Conservation (phyloP, 2,329 filamentous ascomycete genomes). For the Calonectria pteridis region DNA sequence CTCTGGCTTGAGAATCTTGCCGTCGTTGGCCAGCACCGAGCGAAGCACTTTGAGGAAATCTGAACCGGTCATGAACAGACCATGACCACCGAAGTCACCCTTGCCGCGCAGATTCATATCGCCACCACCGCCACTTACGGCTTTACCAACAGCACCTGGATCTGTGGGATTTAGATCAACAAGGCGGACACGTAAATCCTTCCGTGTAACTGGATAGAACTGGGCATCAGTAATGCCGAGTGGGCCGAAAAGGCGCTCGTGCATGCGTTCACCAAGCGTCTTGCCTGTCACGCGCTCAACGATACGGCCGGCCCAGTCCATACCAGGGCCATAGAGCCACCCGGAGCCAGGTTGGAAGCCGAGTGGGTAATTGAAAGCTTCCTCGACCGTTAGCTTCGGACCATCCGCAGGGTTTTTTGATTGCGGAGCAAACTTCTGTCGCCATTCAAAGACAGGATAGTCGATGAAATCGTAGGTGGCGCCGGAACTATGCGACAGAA, state of each 20-base stretch:
- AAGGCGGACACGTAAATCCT: constrained; percentile 50
- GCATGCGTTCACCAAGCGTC: constrained; percentile 58
- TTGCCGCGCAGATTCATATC: constrained; percentile 48
- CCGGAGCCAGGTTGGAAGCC: constrained; percentile 62
- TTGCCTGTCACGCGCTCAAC: constrained; percentile 60
- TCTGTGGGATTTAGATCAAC: constrained; percentile 55
- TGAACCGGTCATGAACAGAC: constrained; percentile 50
- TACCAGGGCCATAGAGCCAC: constrained; percentile 63
- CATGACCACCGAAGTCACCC: constrained; percentile 60
- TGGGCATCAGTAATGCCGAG: constrained; percentile 55
- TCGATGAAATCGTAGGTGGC: constrained; percentile 58
- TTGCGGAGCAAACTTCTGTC: constrained; percentile 44
- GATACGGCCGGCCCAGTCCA: constrained; percentile 67
- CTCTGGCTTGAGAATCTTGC: constrained; percentile 56
- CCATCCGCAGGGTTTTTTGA: constrained; percentile 20
- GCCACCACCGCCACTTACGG: constrained; percentile 49
- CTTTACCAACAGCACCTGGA: constrained; percentile 49
- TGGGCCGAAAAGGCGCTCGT: constrained; percentile 57
- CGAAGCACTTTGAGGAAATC: constrained; percentile 60
- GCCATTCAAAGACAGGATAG: constrained; percentile 52
- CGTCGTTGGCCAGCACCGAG: constrained; percentile 63
- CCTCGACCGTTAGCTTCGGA: constrained; percentile 51
- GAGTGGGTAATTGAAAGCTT: constrained; percentile 59
- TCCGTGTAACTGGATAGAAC: constrained; percentile 54
- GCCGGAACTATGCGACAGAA: constrained; percentile 66